These are phyloP conservation scores for Candida glaebosa DNA, from an alignment of 805 yeast species.

Conservation along the genomic window DNA sequence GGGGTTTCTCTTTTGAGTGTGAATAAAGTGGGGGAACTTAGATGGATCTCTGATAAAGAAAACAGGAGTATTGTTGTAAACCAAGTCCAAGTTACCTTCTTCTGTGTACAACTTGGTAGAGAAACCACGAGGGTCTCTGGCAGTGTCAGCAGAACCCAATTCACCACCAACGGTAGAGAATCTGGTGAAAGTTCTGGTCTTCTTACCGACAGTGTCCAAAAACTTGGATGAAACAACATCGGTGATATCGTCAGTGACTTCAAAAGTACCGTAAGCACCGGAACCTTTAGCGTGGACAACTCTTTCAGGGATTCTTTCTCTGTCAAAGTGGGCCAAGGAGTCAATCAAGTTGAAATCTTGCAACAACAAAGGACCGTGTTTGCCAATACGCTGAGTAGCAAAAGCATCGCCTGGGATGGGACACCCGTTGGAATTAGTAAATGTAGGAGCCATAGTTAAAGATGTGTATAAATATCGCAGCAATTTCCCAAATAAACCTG, in stretches of 20 bases:
- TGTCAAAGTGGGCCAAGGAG: slow-evolving; percentile 79
- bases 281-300: slow-evolving; percentile 94
- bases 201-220: slow-evolving; percentile 73
- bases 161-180: slow-evolving; percentile 90
- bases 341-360: slow-evolving; percentile 83
- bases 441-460: slow-evolving; percentile 50
- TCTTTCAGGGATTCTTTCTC: slow-evolving; percentile 89
- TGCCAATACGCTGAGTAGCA: slow-evolving; percentile 71
- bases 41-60: slow-evolving; percentile 83
- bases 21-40: slow-evolving; percentile 85
- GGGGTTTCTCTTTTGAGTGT: slow-evolving; percentile 85
- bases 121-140: slow-evolving; percentile 86
- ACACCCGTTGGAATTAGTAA: slow-evolving; percentile 70
- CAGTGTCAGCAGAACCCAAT: slow-evolving; percentile 75
- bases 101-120: slow-evolving; percentile 78
- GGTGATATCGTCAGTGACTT: slow-evolving; percentile 80
- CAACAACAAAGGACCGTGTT: slow-evolving; percentile 73
- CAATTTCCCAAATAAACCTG: too few relatives aligned
- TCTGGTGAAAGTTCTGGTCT: slow-evolving; percentile 68
- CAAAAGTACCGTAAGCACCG: slow-evolving; percentile 86
- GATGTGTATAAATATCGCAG: too few relatives aligned
- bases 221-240: slow-evolving; percentile 70
- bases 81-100: slow-evolving; percentile 82
- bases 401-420: slow-evolving; percentile 70
- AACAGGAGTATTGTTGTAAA: slow-evolving; percentile 81